These are phyloP conservation scores for Daldinia decipiens DNA, from an alignment of 495 filamentous ascomycete genomes.

Conservation along the genomic window DNA sequence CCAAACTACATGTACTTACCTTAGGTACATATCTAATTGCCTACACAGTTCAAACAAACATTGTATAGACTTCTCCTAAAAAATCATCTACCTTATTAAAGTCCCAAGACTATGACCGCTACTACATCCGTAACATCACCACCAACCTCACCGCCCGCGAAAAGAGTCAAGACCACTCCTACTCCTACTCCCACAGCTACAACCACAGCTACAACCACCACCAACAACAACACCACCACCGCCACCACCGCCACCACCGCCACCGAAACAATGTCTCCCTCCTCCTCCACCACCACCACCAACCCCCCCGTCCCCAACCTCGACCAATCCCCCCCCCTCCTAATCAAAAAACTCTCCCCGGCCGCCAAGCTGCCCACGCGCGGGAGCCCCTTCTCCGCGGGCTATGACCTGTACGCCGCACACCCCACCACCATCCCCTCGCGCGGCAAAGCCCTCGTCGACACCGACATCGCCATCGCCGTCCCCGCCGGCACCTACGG, in stretches of 20 bases:
- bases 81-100: not conserved
- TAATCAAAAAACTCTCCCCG: conserved; percentile 85
- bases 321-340: conserved; percentile 65
- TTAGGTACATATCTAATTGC: too few relatives aligned
- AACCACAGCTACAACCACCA: not conserved
- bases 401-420: conserved; percentile 88
- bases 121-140: conserved; percentile 54
- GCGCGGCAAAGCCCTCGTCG: conserved; percentile 84
- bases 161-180: conserved; percentile 57
- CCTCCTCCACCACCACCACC: not conserved
- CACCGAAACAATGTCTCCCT: too few relatives aligned
- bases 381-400: conserved; percentile 88
- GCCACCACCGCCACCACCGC: not conserved
- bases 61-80: not conserved
- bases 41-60: not conserved
- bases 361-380: conserved; percentile 82
- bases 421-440: conserved; percentile 78
- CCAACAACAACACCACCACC: too few relatives aligned
- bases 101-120: conserved; percentile 63
- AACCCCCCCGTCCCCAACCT: conserved; percentile 43
- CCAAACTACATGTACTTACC: not conserved
- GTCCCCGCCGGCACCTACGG: conserved; percentile 91
- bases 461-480: conserved; percentile 89
- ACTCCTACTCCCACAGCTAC: conserved; percentile 9
- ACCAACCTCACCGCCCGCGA: conserved; percentile 58